phyloP scores from a whole-genome alignment of 805 yeast species.

The Blastobotrys americana region DNA sequence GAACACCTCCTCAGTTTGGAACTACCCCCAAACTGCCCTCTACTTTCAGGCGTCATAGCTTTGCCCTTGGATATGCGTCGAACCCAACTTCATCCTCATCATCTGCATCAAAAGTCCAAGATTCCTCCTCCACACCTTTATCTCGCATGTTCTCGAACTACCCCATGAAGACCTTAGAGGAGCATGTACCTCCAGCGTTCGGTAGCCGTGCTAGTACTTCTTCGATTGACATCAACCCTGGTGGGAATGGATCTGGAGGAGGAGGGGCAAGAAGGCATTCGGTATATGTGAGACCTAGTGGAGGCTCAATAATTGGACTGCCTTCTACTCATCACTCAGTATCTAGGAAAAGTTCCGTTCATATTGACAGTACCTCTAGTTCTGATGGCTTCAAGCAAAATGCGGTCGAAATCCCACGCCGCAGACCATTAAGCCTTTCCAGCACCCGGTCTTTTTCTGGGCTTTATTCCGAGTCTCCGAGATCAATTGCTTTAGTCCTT shows the following conservation, averaged over 20 bases:
- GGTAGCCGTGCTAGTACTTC: not conserved
- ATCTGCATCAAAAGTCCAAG: not conserved
- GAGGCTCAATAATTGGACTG: not conserved
- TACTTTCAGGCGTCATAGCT: not conserved
- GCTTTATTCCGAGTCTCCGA: slow-evolving; percentile 9
- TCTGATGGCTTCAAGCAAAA: not conserved
- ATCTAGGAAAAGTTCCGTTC: not conserved
- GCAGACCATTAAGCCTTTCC: not conserved
- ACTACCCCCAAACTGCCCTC: not conserved
- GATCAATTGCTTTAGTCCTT: slow-evolving; percentile 8
- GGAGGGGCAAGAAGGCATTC: slow-evolving; percentile 10
- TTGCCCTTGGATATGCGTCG: not conserved
- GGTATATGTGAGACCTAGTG: slow-evolving; percentile 13
- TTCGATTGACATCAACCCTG: too few species aligned
- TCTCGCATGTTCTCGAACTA: not conserved
- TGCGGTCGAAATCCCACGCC: not conserved
- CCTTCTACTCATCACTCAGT: not conserved
- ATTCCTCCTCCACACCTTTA: not conserved
- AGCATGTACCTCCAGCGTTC: slow-evolving; percentile 1
- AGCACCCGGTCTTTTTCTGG: not conserved
- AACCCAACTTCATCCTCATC: not conserved
- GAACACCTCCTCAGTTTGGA: not conserved
- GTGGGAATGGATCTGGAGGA: not conserved
- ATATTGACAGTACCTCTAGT: not conserved
- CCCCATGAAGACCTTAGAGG: slow-evolving; percentile 2